Base-by-base conservation (phyloP, 441 rosid species). In the Kokia cookei region DNA sequence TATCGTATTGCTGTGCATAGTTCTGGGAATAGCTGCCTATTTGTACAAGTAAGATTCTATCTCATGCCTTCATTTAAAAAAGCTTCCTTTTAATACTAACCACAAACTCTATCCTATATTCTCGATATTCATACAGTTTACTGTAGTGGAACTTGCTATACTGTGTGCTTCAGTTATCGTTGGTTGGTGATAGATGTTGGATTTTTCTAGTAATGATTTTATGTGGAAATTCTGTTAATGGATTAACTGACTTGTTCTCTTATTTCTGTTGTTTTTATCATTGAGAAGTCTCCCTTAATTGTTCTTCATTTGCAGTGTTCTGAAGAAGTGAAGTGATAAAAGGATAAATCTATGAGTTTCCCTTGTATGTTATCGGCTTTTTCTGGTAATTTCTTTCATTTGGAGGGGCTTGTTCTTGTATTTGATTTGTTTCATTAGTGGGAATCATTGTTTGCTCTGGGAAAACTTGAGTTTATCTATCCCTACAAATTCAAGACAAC, bases 1-100 rank as follows among this genome's bases (percentile, higher is more conserved):
- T 82, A 92, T 93, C 67, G 73, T 96, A 59, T 79, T 93, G 75
- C 55, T 92, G 88, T 88, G 93, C 79, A 88, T 93, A 77, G 89
- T 96, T 63, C 82, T 96, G 61, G 97, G 98, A 43, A 90, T 93
- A 13, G 98, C 98, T 62, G 98, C 99, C 76, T 96, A 95, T 79
- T 75, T 96, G 51, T 93, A 93, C 97, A 91, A 95, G 99, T 93
- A 86, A 88, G 95, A 70, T 79, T 65, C 69, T 72, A 29, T 54
- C 9, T 55, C 55, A 53, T 66, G 43, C 59, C 26, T 68, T 68
- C 51, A 37, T 3, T 47, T 4, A 68, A 29, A 6, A 61, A 22
- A 35, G 70, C 47, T 32, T 32, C 19, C 70, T 3, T 48, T 48
- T 48, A 37, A 17, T 48, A 11, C 51, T 50, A 32, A 26, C 53